Evolutionary conservation across 1,139 yeast genomes (phyloP).

Genomic region (Pichia sp.): DNA sequence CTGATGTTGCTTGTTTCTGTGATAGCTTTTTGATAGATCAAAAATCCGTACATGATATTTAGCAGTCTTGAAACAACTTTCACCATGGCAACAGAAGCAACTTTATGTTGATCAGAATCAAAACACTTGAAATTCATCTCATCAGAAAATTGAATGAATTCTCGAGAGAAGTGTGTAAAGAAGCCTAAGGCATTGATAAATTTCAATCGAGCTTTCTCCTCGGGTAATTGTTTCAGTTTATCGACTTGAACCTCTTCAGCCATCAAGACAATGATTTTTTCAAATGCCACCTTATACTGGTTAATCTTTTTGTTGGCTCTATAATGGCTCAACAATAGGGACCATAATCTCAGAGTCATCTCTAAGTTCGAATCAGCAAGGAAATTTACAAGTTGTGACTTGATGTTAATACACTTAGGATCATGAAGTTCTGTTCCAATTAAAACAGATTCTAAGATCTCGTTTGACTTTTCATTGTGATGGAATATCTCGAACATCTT

Average conservation of each 20-base stretch:
- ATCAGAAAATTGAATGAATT: conserved; percentile 25
- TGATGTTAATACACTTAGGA: conserved; percentile 24
- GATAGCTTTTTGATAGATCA: conserved; percentile 40
- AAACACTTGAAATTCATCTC: conserved; percentile 18
- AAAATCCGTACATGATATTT: conserved; percentile 36
- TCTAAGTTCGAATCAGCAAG: conserved; percentile 57
- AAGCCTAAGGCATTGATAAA: conserved; percentile 35
- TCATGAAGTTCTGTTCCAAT: conserved; percentile 2
- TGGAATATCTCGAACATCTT: conserved; percentile 64
- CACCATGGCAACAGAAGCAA: conserved; percentile 3
- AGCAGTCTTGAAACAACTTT: conserved; percentile 28
- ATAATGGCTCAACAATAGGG: conserved; percentile 58
- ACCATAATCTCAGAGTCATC: conserved; percentile 71
- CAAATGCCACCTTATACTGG: conserved; percentile 49
- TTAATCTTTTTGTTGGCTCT: conserved; percentile 32
- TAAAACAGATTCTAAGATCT: conserved; percentile 38
- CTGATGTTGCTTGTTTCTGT: conserved; percentile 27
- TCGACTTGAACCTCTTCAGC: conserved; percentile 31
- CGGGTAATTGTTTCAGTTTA: conserved; percentile 14
- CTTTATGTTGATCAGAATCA: not conserved
- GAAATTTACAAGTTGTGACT: conserved; percentile 50
- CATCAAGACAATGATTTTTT: conserved; percentile 39
- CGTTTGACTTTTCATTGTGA: conserved; percentile 39
- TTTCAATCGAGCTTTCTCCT: conserved; percentile 8
- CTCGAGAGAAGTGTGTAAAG: conserved; percentile 35